These are phyloP conservation scores for Neurospora sp. DNA, from an alignment of 2,329 filamentous ascomycete genomes.

Conservation along the genomic window DNA sequence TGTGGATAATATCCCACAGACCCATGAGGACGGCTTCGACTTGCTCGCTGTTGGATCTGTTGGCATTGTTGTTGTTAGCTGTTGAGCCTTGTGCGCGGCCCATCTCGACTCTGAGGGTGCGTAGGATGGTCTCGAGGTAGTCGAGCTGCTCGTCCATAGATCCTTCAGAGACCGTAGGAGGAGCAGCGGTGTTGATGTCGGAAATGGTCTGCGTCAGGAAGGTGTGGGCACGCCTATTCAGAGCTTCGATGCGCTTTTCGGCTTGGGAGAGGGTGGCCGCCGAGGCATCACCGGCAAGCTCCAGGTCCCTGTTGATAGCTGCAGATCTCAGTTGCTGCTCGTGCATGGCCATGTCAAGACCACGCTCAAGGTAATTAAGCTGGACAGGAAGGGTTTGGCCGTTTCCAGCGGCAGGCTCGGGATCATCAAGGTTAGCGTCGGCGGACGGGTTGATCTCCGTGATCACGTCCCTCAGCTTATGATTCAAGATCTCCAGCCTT, in stretches of 20 bases:
- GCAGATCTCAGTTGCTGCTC: constrained; percentile 37
- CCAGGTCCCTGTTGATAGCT: constrained; percentile 16
- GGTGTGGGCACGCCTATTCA: constrained; percentile 56
- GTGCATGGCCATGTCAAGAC: constrained; percentile 48
- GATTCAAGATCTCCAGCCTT: constrained; percentile 58
- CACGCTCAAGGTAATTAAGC: constrained; percentile 61
- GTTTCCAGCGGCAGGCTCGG: constrained; percentile 28
- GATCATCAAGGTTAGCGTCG: constrained; percentile 34
- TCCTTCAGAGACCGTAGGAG: constrained; percentile 46
- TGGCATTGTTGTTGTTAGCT: constrained; percentile 15
- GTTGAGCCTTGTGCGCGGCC: constrained; percentile 25
- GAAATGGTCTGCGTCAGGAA: constrained; percentile 41
- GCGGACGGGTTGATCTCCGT: constrained; percentile 49
- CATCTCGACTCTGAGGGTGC: constrained; percentile 36
- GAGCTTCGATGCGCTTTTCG: constrained; percentile 44
- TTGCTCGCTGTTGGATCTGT: constrained; percentile 38
- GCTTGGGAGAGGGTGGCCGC: constrained; percentile 27
- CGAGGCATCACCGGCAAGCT: constrained; percentile 15
- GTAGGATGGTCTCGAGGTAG: constrained; percentile 56
- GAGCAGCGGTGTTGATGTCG: constrained; percentile 40
- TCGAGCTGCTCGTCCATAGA: constrained; percentile 56
- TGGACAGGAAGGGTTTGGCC: constrained; percentile 43
- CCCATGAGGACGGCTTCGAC: constrained; percentile 44
- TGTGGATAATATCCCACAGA: constrained; percentile 48
- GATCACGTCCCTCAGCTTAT: constrained; percentile 56